Evolutionary conservation across 1,284 basidiomycete genomes (phyloP).

Genomic region (Exobasidium cylindrosporum): DNA sequence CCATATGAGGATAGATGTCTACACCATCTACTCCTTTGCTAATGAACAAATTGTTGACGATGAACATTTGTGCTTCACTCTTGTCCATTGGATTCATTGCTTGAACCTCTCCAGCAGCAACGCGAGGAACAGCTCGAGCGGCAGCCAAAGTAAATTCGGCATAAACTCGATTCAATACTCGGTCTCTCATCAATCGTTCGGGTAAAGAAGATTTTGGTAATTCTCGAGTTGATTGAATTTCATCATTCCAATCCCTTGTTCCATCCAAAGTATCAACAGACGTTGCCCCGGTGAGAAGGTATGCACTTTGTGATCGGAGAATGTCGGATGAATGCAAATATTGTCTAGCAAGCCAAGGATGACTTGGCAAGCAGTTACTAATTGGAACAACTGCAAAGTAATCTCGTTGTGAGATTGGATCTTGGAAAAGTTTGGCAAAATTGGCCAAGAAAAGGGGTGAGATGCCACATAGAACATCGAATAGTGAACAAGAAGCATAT

Average conservation of each 20-base stretch:
- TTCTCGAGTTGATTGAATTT: constrained; percentile 62
- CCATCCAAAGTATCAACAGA: constrained; percentile 60
- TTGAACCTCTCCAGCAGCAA: constrained; percentile 60
- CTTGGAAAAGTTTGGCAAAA: constrained; percentile 54
- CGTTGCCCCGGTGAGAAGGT: constrained; percentile 61
- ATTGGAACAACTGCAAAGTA: constrained; percentile 58
- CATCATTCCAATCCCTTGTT: constrained; percentile 65
- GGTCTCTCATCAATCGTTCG: constrained; percentile 62
- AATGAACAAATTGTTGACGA: constrained; percentile 63
- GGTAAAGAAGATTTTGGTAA: constrained; percentile 59
- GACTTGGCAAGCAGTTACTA: constrained; percentile 60
- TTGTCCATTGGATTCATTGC: constrained; percentile 64
- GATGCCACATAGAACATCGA: constrained; percentile 61
- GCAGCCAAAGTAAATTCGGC: constrained; percentile 62
- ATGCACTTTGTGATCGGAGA: constrained; percentile 62
- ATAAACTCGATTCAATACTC: constrained; percentile 61
- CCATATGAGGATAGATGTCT: constrained; percentile 61
- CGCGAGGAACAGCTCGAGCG: constrained; percentile 59
- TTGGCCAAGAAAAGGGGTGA: constrained; percentile 51
- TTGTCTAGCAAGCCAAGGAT: constrained; percentile 60
- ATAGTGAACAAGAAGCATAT: constrained; percentile 58
- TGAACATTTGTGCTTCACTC: constrained; percentile 61
- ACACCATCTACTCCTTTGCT: constrained; percentile 63
- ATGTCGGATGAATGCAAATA: constrained; percentile 58
- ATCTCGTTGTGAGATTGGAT: constrained; percentile 52